Conservation (phyloP, 1,284 basidiomycete genomes). For the Amylostereum chailletii region DNA sequence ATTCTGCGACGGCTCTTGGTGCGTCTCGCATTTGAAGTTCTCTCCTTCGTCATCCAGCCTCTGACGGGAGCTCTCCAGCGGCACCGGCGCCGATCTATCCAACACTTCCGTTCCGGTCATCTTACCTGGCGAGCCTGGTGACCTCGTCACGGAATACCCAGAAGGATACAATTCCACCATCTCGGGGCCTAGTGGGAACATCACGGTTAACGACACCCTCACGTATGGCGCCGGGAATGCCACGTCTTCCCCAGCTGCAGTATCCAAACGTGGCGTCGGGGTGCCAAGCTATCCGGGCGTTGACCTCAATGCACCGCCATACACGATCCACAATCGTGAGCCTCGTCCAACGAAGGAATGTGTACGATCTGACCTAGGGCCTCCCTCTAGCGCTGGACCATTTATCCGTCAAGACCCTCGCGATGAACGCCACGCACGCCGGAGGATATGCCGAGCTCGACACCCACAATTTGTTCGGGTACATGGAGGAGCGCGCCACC, state of each 20-base stretch:
- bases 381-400: slow-evolving; percentile 30
- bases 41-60: background rate
- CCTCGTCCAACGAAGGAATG: background rate
- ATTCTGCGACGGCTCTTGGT: slow-evolving; percentile 61
- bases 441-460: slow-evolving; percentile 49
- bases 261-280: background rate
- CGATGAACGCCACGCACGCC: slow-evolving; percentile 53
- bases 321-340: slow-evolving; percentile 64
- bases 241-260: background rate
- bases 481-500: slow-evolving; percentile 57
- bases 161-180: slow-evolving; percentile 58
- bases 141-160: slow-evolving; percentile 43
- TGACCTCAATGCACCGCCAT: slow-evolving; percentile 51
- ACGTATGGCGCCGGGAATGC: slow-evolving; percentile 32
- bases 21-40: slow-evolving; percentile 11
- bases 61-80: slow-evolving; percentile 21
- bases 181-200: slow-evolving; percentile 65
- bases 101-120: slow-evolving; percentile 37
- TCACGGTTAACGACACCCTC: slow-evolving; percentile 58
- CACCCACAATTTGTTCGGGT: slow-evolving; percentile 57
- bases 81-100: slow-evolving; percentile 42
- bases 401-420: slow-evolving; percentile 40
- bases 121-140: slow-evolving; percentile 45
- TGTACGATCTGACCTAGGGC: slow-evolving; percentile 1
- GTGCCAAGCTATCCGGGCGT: slow-evolving; percentile 13